Evolutionary conservation across 257 asterid genomes (phyloP), one percentile per base, ranked within the genome.

Genomic region (Knoxia roxburghii): DNA sequence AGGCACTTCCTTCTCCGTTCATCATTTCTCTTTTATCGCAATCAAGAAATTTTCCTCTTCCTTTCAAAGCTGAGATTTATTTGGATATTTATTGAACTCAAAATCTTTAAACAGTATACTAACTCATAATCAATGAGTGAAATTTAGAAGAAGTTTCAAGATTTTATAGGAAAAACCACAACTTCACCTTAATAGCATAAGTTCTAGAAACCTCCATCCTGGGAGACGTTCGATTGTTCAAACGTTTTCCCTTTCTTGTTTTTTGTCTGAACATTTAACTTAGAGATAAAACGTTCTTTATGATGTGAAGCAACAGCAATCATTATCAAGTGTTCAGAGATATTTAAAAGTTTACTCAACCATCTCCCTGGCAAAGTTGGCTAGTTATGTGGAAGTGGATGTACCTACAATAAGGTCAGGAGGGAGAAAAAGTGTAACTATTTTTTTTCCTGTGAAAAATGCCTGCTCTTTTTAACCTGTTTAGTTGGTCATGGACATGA

Each of bases 261-360:
- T n/a, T n/a, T n/a, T n/a, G n/a, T n/a, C n/a, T n/a, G n/a, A n/a
- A n/a, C n/a, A n/a, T n/a, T n/a, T n/a, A n/a, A n/a, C n/a, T n/a
- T n/a, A n/a, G n/a, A 90, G 72, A 74, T 90, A 83, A 90, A 90
- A 82, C 76, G 88, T 90, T 65, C 89, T 90, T 8, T 89, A 90
- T 72, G 99, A 90, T 79, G 96, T 88, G 82, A 94, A 87, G 80
- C 99, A 94, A 81, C 96, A 94, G 41, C 99, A 90, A 55, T 82
- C 89, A 52, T 78, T 94, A 63, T 73, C 91, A 0, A 96, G 96
- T 68, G 87, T 87, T 24, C 80, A 96, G 65, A 82, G 95, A 71
- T 94, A 80, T 81, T 81, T 94, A 62, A 88, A 90, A 75, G 91
- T 90, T 18, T 94, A 90, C 77, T 90, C 96, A 27, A 82, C 97